Evolutionary conservation across 73 alveolate species (phyloP), one percentile per base, ranked within the genome.

Genomic region (Paramecium bursaria): DNA sequence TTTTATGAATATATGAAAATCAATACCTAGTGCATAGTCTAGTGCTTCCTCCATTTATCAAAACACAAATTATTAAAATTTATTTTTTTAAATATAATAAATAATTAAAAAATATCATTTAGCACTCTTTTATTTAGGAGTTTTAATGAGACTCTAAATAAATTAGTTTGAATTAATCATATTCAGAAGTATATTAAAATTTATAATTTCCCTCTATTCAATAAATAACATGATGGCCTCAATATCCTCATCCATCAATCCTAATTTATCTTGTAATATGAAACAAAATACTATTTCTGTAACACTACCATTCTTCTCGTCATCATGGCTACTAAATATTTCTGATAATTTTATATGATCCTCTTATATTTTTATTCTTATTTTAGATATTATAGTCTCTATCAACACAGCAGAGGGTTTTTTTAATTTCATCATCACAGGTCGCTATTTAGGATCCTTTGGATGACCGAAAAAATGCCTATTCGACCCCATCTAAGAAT

Each of bases 391-490:
- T n/a, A 67, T 67, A 25, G 50, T 57, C 22, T 67, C 82, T 17
- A 67, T 67, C 2, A 67, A 39, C 2, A 67, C 55, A n/a, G 60
- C 82, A 35, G 50, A 39, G 5, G 82, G 82, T 67, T 67, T 67
- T 30, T 67, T 67, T 42, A 2, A 1, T 21, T 39, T 42, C 9
- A 39, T 35, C 4, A 15, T 21, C 10, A 67, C 33, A 39, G 26
- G 15, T 4, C 42, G 55, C 55, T 21, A 30, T 67, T 67, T 67
- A 39, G 33, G 10, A 5, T 31, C 23, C 0, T 39, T 39, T 11
- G 89, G 52, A 9, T 53, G 75, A 1, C 82, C 89, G 54, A 48
- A 79, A 53, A 79, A 79, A 29, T 79, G 89, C 54, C 89, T 79
- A 15, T 29, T 25, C 9, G 51, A 53, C 54, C 89, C 89, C 15